Base-by-base conservation (phyloP, 2,329 filamentous ascomycete genomes). In the Xylaria sp. region DNA sequence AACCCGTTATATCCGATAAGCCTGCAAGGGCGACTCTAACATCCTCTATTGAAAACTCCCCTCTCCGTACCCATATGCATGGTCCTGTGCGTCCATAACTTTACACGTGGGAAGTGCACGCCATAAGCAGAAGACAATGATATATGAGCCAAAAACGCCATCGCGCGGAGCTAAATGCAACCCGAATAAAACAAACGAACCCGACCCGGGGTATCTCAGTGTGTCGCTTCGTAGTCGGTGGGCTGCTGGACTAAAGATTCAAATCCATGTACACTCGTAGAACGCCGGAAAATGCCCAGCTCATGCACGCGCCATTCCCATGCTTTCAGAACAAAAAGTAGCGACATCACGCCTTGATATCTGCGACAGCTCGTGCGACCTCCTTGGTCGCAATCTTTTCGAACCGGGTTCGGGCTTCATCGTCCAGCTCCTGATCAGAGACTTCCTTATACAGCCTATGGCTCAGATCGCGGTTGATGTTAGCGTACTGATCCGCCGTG, bases 391-490 rank as follows among this genome's bases (percentile, higher is more conserved):
- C 94, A 76, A 93, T 87, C 74, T 87, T 89, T 82, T 97, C 92
- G 87, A 94, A 94, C 57, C 86, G 87, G 72, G 87, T 88, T 66
- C 90, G 88, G 65, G 89, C 88, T 34, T 89, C 87, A 25, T 91
- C 86, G 75, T 92, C 88, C 37, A 96, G 85, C 28, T 84, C 81
- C 23, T 85, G 81, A 70, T 86, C 83, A 57, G 84, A 83, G 55
- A 88, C 84, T 70, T 89, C 87, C 72, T 90, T 94, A 81, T 99
- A 99, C 68, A 99, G 84, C 82, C 91, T 92, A 67, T 94, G 91
- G 51, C 94, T 98, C 41, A 98, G 90, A 69, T 92, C 91, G 71
- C 94, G 91, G 78, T 98, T 98, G 81, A 98, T 97, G 66, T 90
- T 89, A 2, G 93, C 95, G 80, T 97, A 99, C 80, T 98, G 92